These are phyloP conservation scores for Arabis alpina DNA, from an alignment of 345 rosid species.

Conservation along the genomic window DNA sequence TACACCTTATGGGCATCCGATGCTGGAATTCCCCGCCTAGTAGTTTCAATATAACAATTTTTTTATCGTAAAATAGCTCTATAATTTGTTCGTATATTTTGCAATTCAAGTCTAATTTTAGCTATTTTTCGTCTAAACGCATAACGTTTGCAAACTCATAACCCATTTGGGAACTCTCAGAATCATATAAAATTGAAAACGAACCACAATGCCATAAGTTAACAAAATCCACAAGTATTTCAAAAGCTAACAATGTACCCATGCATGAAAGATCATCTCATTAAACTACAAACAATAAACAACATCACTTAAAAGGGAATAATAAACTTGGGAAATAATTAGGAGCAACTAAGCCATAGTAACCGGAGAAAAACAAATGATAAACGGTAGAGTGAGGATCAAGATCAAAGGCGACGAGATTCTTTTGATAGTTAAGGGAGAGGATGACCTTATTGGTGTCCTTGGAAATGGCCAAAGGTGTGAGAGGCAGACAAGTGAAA, in stretches of 20 bases:
- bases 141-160: not conserved
- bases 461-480: not conserved
- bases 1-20: conserved; percentile 28
- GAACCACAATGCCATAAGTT: conserved; percentile 2
- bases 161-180: not conserved
- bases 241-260: not conserved
- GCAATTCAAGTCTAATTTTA: not conserved
- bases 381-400: no score
- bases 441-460: no score
- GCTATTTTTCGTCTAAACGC: not conserved
- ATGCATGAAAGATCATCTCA: conserved; percentile 8
- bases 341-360: no score
- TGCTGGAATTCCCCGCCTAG: conserved; percentile 37
- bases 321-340: no score
- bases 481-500: not conserved
- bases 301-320: no score
- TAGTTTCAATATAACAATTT: no score
- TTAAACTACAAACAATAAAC: not conserved
- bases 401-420: no score
- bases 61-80: not conserved
- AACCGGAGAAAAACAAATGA: no score
- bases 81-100: not conserved
- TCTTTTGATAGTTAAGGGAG: not conserved
- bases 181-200: not conserved
- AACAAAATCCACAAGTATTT: not conserved